Evolutionary conservation across 192 early-diverging fungal genomes (phyloP), one percentile per base, ranked within the genome.

Genomic region (Diversispora eburnea): DNA sequence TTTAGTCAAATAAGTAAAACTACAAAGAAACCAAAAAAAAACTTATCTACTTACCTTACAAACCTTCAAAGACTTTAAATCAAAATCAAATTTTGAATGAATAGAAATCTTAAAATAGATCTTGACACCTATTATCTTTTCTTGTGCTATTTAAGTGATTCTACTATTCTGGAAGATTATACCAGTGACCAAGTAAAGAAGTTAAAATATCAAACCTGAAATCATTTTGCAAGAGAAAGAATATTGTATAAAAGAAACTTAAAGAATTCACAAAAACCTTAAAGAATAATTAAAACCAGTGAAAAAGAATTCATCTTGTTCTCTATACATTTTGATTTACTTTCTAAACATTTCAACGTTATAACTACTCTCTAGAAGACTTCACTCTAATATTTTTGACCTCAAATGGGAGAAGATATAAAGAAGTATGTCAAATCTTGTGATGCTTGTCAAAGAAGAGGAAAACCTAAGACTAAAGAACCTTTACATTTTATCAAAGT

Each of bases 351-450:
- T 7, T 52, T 52, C 2, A 52, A 52, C 47, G 7, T 52, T 52
- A 52, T 52, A 15, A 1, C 49, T 13, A 52, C 49, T 7, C 17
- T 52, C 7, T 7, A 52, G 17, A 8, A 1, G 17, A 52, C 17
- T 52, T 52, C 7, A 7, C 39, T 47, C 5, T 0, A 54, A 3
- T 68, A 68, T 12, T 68, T 19, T 15, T 68, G 39, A 39, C 51
- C 66, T 17, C 51, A 54, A 15, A 68, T 68, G 49, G 25, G 22
- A 15, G 8, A 68, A 54, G 22, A 25, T n/a, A 54, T 68, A 39
- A 19, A 68, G 45, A 3, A 33, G 12, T 68, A 68, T 68, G 7
- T 68, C 15, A 54, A 54, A 13, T 45, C 49, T 1, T 55, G 33
- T 55, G 33, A 68, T 39, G 5, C 8, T 12, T 68, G 66, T 1